Base-by-base conservation (phyloP, 2,329 filamentous ascomycete genomes). In the Paracorniculantispora psalliotae region DNA sequence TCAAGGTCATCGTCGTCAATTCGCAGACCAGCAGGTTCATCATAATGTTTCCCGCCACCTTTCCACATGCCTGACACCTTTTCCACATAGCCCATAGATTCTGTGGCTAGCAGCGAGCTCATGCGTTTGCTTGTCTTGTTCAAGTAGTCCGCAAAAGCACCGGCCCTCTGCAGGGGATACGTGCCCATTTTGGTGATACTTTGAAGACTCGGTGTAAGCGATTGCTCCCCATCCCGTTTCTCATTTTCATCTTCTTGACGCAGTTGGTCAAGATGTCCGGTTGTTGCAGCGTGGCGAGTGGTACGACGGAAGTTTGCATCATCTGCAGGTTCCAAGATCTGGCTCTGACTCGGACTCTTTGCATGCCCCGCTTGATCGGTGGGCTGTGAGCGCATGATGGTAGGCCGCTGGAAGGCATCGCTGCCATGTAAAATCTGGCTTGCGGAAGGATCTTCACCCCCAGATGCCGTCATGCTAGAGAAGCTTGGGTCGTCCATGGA, bases 41-140 rank as follows among this genome's bases (percentile, higher is more conserved):
- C 86, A 67, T 97, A 99, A 72, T 97, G 93, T 67, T 88, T 92
- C 66, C 88, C 87, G 13, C 91, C 91, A 35, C 94, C 94, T 65
- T 92, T 90, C 86, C 94, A 94, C 90, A 97, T 97, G 39, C 92
- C 93, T 0, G 93, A 96, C 0, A 97, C 92, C 72, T 97, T 97
- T 69, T 96, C 92, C 33, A 96, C 88, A 69, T 97, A 97, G 1
- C 91, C 92, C 87, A 96, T 96, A 0, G 93, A 96, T 71, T 97
- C 92, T 0, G 88, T 91, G 7, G 93, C 90, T 48, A 97, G 76
- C 9, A 96, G 76, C 28, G 80, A 90, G 61, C 90, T 91, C 86
- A 97, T 90, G 35, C 86, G 85, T 65, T 90, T 89, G 23, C 91
- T 88, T 23, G 89, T 86, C 59, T 82, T 88, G 68, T 89, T 90